phyloP scores from a whole-genome alignment of 352 stramenopile genomes.

The Plasmopara viticola region DNA sequence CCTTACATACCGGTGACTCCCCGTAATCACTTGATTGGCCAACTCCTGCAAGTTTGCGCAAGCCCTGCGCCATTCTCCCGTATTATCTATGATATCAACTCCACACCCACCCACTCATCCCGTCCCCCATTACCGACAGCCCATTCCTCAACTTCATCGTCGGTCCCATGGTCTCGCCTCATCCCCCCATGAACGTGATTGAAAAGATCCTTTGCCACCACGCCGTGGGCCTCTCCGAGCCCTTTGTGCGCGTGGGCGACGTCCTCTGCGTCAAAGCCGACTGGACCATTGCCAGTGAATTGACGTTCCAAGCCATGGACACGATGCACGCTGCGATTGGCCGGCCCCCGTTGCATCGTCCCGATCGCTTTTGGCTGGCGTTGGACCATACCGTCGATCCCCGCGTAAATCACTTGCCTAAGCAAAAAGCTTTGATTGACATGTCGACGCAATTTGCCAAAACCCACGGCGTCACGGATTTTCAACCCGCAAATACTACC shows the following conservation, averaged over 20 bases:
- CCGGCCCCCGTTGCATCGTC: slow-evolving; percentile 57
- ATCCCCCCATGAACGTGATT: slow-evolving; percentile 71
- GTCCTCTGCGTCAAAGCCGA: slow-evolving; percentile 73
- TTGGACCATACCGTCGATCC: slow-evolving; percentile 79
- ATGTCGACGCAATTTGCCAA: slow-evolving; percentile 72
- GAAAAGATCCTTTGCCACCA: slow-evolving; percentile 76
- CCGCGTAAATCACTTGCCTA: slow-evolving; percentile 68
- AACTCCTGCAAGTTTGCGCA: too few species aligned
- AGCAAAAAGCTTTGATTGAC: slow-evolving; percentile 76
- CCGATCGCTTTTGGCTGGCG: slow-evolving; percentile 79
- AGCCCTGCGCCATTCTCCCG: too few species aligned
- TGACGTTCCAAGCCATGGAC: slow-evolving; percentile 83
- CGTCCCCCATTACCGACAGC: too few species aligned
- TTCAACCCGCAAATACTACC: slow-evolving; percentile 76
- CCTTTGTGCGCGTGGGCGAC: slow-evolving; percentile 55
- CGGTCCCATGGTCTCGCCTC: slow-evolving; percentile 8
- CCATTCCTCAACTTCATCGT: too few species aligned
- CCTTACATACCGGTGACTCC: too few species aligned
- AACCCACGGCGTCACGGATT: slow-evolving; percentile 65
- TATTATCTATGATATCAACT: too few species aligned
- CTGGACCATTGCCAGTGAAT: slow-evolving; percentile 75
- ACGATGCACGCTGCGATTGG: slow-evolving; percentile 73
- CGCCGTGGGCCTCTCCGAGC: slow-evolving; percentile 29
- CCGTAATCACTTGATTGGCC: too few species aligned
- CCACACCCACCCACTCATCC: too few species aligned